Conservation (phyloP, 805 yeast species). For the Torulaspora franciscae region DNA sequence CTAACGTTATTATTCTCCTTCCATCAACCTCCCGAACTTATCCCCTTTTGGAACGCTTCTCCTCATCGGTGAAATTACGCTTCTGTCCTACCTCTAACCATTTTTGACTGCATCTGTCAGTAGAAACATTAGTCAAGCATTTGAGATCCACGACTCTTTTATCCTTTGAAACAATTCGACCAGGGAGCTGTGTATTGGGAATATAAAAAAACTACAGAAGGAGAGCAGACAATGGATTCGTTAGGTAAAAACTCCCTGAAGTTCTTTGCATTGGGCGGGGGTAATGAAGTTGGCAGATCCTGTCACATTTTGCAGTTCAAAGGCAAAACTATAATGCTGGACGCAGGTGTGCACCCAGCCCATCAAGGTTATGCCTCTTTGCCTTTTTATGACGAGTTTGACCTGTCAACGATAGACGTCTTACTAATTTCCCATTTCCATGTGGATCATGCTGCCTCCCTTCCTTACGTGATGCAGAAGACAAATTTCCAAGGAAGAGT, state of each 20-base stretch:
- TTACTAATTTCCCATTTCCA: constrained; percentile 91
- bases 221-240: constrained; percentile 11
- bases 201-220: constrained; percentile 1
- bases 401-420: constrained; percentile 79
- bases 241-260: constrained; percentile 41
- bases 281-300: constrained; percentile 95
- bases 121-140: too few species aligned
- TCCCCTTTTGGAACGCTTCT: constrained; percentile 15
- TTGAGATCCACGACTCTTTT: not conserved
- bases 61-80: not conserved
- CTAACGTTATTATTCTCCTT: constrained; percentile 12
- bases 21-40: constrained; percentile 15
- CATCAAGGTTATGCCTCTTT: constrained; percentile 81
- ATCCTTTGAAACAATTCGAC: constrained; percentile 4
- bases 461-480: constrained; percentile 97
- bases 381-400: constrained; percentile 95
- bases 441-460: constrained; percentile 94
- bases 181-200: constrained; percentile 13
- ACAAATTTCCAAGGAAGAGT: constrained; percentile 93
- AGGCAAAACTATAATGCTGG: constrained; percentile 93
- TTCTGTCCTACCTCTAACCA: not conserved
- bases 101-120: not conserved
- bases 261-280: constrained; percentile 94
- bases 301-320: constrained; percentile 90
- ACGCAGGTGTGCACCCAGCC: constrained; percentile 98